These are phyloP conservation scores for Trametes meyenii DNA, from an alignment of 768 basidiomycete genomes.

Conservation along the genomic window DNA sequence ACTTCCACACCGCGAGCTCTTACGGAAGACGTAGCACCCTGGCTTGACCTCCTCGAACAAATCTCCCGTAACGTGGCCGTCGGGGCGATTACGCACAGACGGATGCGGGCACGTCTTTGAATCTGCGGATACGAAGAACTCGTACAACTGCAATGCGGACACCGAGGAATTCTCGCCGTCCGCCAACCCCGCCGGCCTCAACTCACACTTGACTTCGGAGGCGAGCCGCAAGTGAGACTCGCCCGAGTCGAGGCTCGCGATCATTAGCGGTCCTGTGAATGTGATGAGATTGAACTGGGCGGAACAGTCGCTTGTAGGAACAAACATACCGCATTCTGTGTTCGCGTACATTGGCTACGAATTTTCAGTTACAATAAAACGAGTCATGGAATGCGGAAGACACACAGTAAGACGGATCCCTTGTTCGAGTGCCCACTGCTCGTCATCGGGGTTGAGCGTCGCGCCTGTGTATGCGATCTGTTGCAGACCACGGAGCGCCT, in stretches of 20 bases:
- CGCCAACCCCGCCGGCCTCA: neutral
- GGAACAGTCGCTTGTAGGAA: too few relatives aligned
- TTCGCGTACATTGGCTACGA: constrained; percentile 22
- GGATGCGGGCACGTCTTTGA: constrained; percentile 17
- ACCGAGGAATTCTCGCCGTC: constrained; percentile 1
- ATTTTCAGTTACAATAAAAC: too few relatives aligned
- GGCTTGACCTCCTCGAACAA: constrained; percentile 32
- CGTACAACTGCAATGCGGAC: constrained; percentile 4
- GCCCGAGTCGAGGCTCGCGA: constrained; percentile 15
- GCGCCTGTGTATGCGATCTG: constrained; percentile 28
- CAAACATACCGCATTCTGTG: constrained; percentile 19
- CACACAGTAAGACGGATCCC: constrained; percentile 23
- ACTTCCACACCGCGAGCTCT: neutral
- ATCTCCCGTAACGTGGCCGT: constrained; percentile 31
- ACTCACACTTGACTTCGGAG: constrained; percentile 8
- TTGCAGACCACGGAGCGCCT: constrained; percentile 20
- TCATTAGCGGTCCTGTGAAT: constrained; percentile 19
- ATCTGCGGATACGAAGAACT: constrained; percentile 25
- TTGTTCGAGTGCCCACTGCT: constrained; percentile 24
- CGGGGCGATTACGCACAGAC: constrained; percentile 20
- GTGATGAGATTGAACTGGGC: neutral
- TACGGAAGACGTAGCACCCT: constrained; percentile 32
- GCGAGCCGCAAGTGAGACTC: constrained; percentile 17
- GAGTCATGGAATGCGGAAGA: neutral
- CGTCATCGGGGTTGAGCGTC: constrained; percentile 22